Conservation (phyloP, 495 filamentous ascomycete species). For the Pyrenula aspistea region DNA sequence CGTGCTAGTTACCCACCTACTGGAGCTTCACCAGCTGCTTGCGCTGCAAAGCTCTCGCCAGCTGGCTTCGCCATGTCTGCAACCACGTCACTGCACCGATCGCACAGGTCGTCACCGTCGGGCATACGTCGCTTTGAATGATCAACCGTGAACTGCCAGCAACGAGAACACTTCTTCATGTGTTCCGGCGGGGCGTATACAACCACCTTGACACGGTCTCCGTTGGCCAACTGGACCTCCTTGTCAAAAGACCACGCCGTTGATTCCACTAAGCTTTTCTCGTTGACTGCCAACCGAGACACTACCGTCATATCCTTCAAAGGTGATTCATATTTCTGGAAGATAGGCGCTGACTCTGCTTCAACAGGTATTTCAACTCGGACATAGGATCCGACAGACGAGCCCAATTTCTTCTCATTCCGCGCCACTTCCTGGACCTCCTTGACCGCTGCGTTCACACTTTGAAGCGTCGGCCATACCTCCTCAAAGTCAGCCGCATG, state of each 20-base stretch:
- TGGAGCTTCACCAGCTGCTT: too few species aligned
- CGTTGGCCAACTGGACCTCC: slow-evolving; percentile 36
- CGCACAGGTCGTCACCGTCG: slow-evolving; percentile 52
- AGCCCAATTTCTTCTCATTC: slow-evolving; percentile 52
- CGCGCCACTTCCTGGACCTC: slow-evolving; percentile 56
- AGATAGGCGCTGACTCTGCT: slow-evolving; percentile 14
- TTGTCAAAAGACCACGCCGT: slow-evolving; percentile 42
- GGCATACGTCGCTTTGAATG: slow-evolving; percentile 19
- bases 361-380: slow-evolving; percentile 24
- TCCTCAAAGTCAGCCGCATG: slow-evolving; percentile 24
- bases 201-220: slow-evolving; percentile 34
- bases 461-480: slow-evolving; percentile 46
- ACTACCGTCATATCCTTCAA: slow-evolving; percentile 69
- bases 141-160: slow-evolving; percentile 65
- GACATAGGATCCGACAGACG: slow-evolving; percentile 60
- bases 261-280: slow-evolving; percentile 16
- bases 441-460: slow-evolving; percentile 52
- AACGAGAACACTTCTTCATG: slow-evolving; percentile 61
- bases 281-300: slow-evolving; percentile 46
- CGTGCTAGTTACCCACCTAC: too few species aligned
- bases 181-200: slow-evolving; percentile 52
- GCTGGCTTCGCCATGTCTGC: slow-evolving; percentile 25
- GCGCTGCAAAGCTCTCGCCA: too few species aligned
- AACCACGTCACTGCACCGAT: slow-evolving; percentile 60
- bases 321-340: slow-evolving; percentile 46